Evolutionary conservation across 768 basidiomycete genomes (phyloP).

Genomic region (Psilocybe cyanescens): DNA sequence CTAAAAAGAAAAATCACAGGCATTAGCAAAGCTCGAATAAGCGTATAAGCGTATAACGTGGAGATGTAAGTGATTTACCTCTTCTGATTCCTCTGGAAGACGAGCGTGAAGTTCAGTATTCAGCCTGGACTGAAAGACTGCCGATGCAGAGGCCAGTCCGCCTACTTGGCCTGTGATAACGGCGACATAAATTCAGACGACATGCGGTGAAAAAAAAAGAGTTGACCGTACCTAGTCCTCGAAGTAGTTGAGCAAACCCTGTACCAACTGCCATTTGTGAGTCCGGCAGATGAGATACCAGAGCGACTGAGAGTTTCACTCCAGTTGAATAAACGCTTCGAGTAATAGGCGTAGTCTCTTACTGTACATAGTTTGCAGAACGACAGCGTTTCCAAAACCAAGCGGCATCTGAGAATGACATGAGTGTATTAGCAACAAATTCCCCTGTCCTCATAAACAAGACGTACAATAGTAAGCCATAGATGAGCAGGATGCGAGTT

Average conservation of each 20-base stretch:
- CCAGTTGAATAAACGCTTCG: constrained; percentile 20
- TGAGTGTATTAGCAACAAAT: background rate
- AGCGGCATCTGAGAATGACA: constrained; percentile 53
- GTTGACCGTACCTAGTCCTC: constrained; percentile 60
- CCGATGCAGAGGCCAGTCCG: constrained; percentile 71
- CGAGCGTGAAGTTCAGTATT: constrained; percentile 56
- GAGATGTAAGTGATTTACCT: constrained; percentile 37
- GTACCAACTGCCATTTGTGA: constrained; percentile 65
- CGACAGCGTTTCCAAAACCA: constrained; percentile 77
- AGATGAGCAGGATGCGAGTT: constrained; percentile 51
- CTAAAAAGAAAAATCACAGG: constrained; percentile 38
- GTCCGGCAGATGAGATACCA: constrained; percentile 69
- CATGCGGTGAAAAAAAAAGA: background rate
- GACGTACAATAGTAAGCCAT: constrained; percentile 66
- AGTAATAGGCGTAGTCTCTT: constrained; percentile 15
- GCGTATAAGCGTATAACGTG: too few relatives aligned
- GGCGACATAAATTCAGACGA: background rate
- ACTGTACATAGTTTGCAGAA: constrained; percentile 75
- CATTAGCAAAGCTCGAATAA: background rate
- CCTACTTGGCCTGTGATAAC: constrained; percentile 60
- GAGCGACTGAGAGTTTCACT: constrained; percentile 53
- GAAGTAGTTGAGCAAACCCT: constrained; percentile 69
- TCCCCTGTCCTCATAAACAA: too few relatives aligned
- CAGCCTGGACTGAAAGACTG: constrained; percentile 66
- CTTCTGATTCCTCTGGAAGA: constrained; percentile 53